Evolutionary conservation across 805 yeast species (phyloP), one percentile per base, ranked within the genome.

Genomic region (Starmera dryadoides): DNA sequence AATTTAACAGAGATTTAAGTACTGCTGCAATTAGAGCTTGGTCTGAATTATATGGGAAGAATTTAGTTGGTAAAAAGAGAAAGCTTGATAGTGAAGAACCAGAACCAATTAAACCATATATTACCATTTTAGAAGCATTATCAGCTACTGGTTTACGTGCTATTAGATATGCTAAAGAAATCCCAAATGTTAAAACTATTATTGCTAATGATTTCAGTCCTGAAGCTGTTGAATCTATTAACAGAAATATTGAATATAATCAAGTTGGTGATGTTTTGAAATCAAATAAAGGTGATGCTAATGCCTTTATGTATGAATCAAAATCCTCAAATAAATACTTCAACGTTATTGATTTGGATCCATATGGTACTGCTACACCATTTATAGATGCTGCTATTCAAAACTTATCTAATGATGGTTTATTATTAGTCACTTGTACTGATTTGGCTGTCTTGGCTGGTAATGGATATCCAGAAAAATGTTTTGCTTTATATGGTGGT

Each of bases 301-400:
- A 84, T 47, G 77, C 75, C 31, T 77, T 73, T 53, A 86, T 93
- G 95, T 68, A 81, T 38, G 63, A 42, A 57, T 63, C 52, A 45
- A 62, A 62, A 52, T 54, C 47, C 11, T 56, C 63, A 36, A 61
- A 54, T 15, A 69, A 64, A 20, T 66, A 68, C 38, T 88, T 82
- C 62, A 95, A 93, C 56, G 85, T 86, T 3, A 77, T 93, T 42
- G 99, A 93, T 62, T 70, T 93, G 37, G 99, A 93, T 60, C 99
- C 99, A 0, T 93, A 93, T 56, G 99, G 99, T 23, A 83, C 97
- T 0, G 98, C 96, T 0, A 77, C 96, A 0, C 98, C 98, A 7
- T 93, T 93, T 57, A 71, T 93, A 22, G 98, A 93, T 58, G 78
- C 93, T 25, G 97, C 98, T 0, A 68, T 93, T 25, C 95, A 87